phyloP scores from a whole-genome alignment of 352 stramenopile species.

The Globisporangium recalcitrans region DNA sequence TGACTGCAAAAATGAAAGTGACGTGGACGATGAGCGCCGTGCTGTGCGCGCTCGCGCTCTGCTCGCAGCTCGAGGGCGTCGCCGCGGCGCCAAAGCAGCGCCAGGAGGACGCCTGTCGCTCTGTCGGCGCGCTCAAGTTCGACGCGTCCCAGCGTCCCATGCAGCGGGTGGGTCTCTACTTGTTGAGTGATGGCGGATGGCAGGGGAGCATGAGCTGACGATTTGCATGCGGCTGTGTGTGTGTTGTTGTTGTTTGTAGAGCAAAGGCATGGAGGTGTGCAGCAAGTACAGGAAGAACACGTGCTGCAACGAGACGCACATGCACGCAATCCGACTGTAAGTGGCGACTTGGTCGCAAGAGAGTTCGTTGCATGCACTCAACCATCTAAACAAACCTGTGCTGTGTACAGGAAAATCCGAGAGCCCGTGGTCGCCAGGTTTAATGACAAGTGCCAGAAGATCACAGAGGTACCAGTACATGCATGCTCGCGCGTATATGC shows the following conservation, averaged over 20 bases:
- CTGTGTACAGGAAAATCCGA: conserved; percentile 55
- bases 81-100: conserved; percentile 20
- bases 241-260: conserved; percentile 22
- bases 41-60: conserved; percentile 22
- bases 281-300: conserved; percentile 79
- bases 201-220: neutral
- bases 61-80: conserved; percentile 13
- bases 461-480: conserved; percentile 33
- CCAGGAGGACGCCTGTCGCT: conserved; percentile 48
- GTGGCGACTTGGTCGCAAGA: too few relatives aligned
- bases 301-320: conserved; percentile 76
- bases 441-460: conserved; percentile 52
- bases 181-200: neutral
- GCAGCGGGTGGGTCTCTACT: conserved; percentile 41
- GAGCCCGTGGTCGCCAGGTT: conserved; percentile 77
- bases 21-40: conserved; percentile 14
- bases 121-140: conserved; percentile 64
- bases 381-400: too few relatives aligned
- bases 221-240: neutral
- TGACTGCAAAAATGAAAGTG: conserved; percentile 14
- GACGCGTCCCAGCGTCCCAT: conserved; percentile 51
- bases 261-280: conserved; percentile 65
- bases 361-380: too few relatives aligned
- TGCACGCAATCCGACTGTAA: conserved; percentile 54
- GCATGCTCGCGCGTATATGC: neutral